These are phyloP conservation scores for Mucor mucedo DNA, from an alignment of 371 early-diverging fungal genomes.

Conservation along the genomic window DNA sequence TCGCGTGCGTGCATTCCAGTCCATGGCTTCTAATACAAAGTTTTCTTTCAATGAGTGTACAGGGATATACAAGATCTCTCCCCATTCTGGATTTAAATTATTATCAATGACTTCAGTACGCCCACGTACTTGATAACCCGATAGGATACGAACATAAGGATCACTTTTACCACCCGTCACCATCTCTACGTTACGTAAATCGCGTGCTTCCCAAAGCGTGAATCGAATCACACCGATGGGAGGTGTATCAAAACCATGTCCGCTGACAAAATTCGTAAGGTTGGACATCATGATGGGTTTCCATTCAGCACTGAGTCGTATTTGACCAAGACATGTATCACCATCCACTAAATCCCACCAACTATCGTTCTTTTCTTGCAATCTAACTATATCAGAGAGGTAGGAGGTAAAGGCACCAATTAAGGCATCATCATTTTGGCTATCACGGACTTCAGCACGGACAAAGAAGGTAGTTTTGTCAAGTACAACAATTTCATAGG, in stretches of 20 bases:
- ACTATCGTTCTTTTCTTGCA: slow-evolving; percentile 33
- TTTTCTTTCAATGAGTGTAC: slow-evolving; percentile 72
- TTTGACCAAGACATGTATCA: slow-evolving; percentile 37
- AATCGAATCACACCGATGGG: slow-evolving; percentile 87
- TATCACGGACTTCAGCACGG: slow-evolving; percentile 48
- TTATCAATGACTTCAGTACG: slow-evolving; percentile 75
- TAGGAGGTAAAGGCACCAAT: slow-evolving; percentile 45
- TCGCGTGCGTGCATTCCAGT: slow-evolving; percentile 70
- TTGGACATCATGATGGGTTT: slow-evolving; percentile 62
- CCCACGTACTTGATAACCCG: slow-evolving; percentile 65
- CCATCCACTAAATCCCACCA: slow-evolving; percentile 55
- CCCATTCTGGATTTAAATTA: slow-evolving; percentile 88
- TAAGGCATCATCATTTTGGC: slow-evolving; percentile 35
- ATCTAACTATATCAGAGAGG: slow-evolving; percentile 42
- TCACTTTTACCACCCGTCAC: slow-evolving; percentile 78
- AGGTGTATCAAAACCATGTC: slow-evolving; percentile 52
- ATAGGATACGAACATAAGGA: slow-evolving; percentile 78
- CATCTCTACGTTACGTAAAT: slow-evolving; percentile 74
- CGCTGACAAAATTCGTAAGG: slow-evolving; percentile 39
- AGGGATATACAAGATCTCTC: slow-evolving; percentile 76
- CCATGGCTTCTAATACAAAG: slow-evolving; percentile 78
- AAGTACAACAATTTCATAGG: slow-evolving; percentile 54
- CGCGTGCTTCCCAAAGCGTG: slow-evolving; percentile 74
- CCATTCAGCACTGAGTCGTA: slow-evolving; percentile 59
- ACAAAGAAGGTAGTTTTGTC: slow-evolving; percentile 48